Conservation (phyloP, 139 green algal species). For the Astrephomene gubernaculifera region DNA sequence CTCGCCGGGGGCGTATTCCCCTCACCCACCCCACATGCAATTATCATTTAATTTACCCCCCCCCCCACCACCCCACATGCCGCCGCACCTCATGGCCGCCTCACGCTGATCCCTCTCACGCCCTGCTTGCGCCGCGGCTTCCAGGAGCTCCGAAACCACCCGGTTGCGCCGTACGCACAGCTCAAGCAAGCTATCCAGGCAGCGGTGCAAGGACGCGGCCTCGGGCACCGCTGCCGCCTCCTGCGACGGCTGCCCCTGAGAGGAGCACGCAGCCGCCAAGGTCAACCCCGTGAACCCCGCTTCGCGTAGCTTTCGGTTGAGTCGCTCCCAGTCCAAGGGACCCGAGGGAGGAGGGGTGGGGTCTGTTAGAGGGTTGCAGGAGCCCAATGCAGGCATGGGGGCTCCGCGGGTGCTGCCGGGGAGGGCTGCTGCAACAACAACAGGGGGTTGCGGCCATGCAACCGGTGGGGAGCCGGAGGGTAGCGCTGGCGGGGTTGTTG, state of each 20-base stretch:
- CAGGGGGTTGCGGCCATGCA: too few relatives aligned
- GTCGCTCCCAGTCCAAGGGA: constrained; percentile 3
- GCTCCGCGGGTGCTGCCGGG: too few relatives aligned
- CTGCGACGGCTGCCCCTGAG: too few relatives aligned
- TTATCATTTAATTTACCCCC: too few relatives aligned
- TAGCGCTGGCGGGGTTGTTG: too few relatives aligned
- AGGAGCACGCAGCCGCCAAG: neutral
- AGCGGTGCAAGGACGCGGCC: constrained; percentile 6
- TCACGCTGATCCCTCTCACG: constrained; percentile 24
- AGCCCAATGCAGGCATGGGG: too few relatives aligned
- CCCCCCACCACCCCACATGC: neutral
- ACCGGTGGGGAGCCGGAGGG: too few relatives aligned
- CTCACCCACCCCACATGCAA: too few relatives aligned
- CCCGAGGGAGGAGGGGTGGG: too few relatives aligned
- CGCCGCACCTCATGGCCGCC: constrained; percentile 19
- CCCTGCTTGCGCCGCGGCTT: constrained; percentile 7
- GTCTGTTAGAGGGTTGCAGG: too few relatives aligned
- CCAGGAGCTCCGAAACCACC: constrained; percentile 50
- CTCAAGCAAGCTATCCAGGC: constrained; percentile 4
- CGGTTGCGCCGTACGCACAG: constrained; percentile 45
- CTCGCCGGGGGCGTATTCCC: too few relatives aligned
- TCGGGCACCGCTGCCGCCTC: constrained; percentile 1
- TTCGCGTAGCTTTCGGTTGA: constrained; percentile 40
- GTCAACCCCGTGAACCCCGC: constrained; percentile 32
- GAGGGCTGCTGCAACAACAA: too few relatives aligned